A percentile compares a stretch with the other conserved stretches of the same genome.
phyloP scores from a whole-genome alignment of 2,329 filamentous ascomycete species.

The Paraconiothyrium brasiliense region DNA sequence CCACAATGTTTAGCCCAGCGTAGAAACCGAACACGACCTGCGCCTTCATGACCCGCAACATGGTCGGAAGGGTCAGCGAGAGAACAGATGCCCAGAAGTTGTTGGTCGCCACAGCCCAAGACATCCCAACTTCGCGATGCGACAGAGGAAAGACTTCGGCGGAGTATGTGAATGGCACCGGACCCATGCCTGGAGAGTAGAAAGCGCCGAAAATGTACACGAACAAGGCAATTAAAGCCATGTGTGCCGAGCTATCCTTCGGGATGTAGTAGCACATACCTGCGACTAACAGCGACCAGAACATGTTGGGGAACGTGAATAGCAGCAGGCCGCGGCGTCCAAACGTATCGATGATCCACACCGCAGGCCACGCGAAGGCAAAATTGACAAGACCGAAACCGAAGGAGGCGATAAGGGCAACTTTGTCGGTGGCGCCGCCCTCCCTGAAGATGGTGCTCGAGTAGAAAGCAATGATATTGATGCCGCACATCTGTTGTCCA shows the following conservation, averaged over 20 bases:
- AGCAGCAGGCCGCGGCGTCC: conserved; percentile 39
- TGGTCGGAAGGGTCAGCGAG: conserved; percentile 70
- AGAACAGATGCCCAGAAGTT: conserved; percentile 68
- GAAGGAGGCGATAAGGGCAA: conserved; percentile 63
- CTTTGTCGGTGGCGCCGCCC: conserved; percentile 54
- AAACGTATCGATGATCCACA: conserved; percentile 52
- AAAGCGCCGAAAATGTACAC: conserved; percentile 62
- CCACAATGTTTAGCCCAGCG: conserved; percentile 66
- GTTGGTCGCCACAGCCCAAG: conserved; percentile 73
- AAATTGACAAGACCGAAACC: conserved; percentile 66
- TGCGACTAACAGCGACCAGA: conserved; percentile 39
- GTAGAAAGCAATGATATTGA: conserved; percentile 62
- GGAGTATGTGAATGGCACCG: conserved; percentile 40
- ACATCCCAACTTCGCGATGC: conserved; percentile 77
- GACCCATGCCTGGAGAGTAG: conserved; percentile 42
- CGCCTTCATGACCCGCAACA: conserved; percentile 62
- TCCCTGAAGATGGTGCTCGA: conserved; percentile 60
- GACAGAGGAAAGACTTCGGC: conserved; percentile 75
- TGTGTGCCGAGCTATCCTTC: conserved; percentile 26
- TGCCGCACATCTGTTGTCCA: conserved; percentile 67
- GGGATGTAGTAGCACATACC: conserved; percentile 23
- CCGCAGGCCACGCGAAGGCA: conserved; percentile 51
- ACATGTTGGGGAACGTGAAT: conserved; percentile 56
- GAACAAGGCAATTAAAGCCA: conserved; percentile 44
- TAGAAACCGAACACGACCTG: conserved; percentile 71